Conservation (phyloP, 257 asterid genomes). For the Sherardia arvensis region DNA sequence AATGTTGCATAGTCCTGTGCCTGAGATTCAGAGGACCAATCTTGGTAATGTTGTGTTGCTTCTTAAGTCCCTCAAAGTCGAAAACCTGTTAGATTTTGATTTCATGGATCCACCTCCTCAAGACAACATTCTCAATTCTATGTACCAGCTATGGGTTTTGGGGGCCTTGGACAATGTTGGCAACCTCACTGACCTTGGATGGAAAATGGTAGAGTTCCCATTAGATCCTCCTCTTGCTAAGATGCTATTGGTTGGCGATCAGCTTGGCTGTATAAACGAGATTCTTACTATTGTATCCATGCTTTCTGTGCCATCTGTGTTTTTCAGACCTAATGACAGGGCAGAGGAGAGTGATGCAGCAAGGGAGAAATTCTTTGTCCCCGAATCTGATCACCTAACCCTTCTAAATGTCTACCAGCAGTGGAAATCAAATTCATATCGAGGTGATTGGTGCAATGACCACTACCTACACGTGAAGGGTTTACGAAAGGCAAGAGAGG, state of each 20-base stretch:
- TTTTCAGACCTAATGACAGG: constrained; percentile 87
- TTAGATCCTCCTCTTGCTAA: constrained; percentile 99
- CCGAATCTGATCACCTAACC: constrained; percentile 85
- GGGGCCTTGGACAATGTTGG: constrained; percentile 92
- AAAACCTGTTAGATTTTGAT: constrained; percentile 75
- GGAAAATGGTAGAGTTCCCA: constrained; percentile 98
- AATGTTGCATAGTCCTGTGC: constrained; percentile 90
- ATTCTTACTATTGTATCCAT: constrained; percentile 85
- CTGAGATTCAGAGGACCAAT: constrained; percentile 91
- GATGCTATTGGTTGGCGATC: constrained; percentile 85
- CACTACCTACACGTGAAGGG: constrained; percentile 88
- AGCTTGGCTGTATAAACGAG: constrained; percentile 68
- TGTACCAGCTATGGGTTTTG: constrained; percentile 95
- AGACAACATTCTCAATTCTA: constrained; percentile 83
- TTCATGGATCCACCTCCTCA: constrained; percentile 99
- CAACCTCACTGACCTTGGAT: constrained; percentile 67
- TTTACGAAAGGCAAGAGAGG: constrained; percentile 81
- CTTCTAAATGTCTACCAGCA: constrained; percentile 82
- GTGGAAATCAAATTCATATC: constrained; percentile 70
- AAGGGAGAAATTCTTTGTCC: constrained; percentile 87
- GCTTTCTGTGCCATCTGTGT: constrained; percentile 96
- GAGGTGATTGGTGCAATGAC: constrained; percentile 97
- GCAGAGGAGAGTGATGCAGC: constrained; percentile 98
- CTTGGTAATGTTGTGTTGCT: constrained; percentile 90
- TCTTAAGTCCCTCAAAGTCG: constrained; percentile 77